phyloP scores from a whole-genome alignment of 352 stramenopile genomes.

The Phytophthora meadii region DNA sequence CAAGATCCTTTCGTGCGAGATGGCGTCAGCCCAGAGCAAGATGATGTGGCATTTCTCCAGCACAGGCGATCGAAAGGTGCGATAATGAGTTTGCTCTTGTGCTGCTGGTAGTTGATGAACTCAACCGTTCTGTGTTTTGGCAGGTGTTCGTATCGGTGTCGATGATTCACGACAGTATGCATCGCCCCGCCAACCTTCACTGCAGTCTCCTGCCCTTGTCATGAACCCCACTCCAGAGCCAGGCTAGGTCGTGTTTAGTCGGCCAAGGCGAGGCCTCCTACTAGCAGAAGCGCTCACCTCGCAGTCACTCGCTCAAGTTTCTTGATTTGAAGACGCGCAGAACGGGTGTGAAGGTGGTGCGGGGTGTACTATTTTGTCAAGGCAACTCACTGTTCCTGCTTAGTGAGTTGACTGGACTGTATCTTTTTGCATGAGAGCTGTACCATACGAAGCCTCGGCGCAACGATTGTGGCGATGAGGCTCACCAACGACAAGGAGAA shows the following conservation, averaged over 20 bases:
- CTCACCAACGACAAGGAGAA: constrained; percentile 19
- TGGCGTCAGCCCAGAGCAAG: constrained; percentile 82
- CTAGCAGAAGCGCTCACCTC: constrained; percentile 8
- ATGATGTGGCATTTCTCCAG: constrained; percentile 87
- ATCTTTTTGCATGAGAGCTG: constrained; percentile 49
- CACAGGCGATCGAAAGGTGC: constrained; percentile 75
- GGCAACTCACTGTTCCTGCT: constrained; percentile 4
- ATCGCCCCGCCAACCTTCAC: constrained; percentile 80
- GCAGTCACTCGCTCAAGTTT: constrained; percentile 8
- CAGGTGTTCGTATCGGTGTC: constrained; percentile 86
- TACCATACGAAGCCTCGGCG: constrained; percentile 44
- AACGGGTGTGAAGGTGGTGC: neutral
- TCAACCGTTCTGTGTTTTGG: constrained; percentile 15
- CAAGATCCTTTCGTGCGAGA: constrained; percentile 80
- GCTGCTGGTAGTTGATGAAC: neutral
- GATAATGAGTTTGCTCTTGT: neutral
- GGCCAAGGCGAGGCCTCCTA: constrained; percentile 7
- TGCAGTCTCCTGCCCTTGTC: constrained; percentile 81
- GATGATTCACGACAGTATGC: constrained; percentile 83
- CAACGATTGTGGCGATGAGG: constrained; percentile 26
- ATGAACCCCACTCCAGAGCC: constrained; percentile 39
- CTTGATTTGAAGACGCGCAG: constrained; percentile 11
- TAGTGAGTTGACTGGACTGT: constrained; percentile 28
- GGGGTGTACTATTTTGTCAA: constrained; percentile 29
- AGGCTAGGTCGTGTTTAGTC: constrained; percentile 8